Conservation (phyloP, 2,329 filamentous ascomycete species). For the Akanthomyces muscarius region DNA sequence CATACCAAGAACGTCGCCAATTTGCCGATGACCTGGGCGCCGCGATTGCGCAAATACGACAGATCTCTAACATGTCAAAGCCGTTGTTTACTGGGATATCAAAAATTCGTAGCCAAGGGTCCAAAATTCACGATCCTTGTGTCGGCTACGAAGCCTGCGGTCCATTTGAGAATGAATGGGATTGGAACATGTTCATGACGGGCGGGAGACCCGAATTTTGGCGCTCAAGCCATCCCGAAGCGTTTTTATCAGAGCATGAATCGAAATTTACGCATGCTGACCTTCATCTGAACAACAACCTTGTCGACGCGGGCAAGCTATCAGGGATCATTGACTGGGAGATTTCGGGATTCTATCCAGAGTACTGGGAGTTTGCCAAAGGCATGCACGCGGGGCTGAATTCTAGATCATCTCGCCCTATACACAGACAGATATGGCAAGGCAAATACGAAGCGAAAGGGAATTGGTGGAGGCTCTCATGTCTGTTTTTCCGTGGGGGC, state of each 20-base stretch:
- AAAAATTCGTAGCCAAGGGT: too few relatives aligned
- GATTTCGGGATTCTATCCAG: slow-evolving; percentile 18
- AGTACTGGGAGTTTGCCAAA: slow-evolving; percentile 24
- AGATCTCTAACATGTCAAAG: background rate
- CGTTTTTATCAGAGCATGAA: background rate
- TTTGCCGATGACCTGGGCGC: background rate
- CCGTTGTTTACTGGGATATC: background rate
- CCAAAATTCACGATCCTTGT: background rate
- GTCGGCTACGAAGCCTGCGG: background rate
- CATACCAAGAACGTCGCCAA: background rate
- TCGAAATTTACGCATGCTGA: slow-evolving; percentile 21
- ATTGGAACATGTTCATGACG: slow-evolving; percentile 1
- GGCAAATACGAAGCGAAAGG: background rate
- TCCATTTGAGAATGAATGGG: background rate
- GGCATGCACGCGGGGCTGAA: background rate
- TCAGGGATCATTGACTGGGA: slow-evolving; percentile 21
- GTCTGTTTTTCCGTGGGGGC: background rate
- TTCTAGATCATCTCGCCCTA: background rate
- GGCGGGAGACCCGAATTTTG: background rate
- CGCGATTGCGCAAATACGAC: background rate
- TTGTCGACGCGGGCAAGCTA: slow-evolving; percentile 16
- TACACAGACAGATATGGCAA: background rate
- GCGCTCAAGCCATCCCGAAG: background rate
- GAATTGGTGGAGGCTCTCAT: background rate
- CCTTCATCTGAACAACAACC: slow-evolving; percentile 19